Base-by-base conservation (phyloP, 2,329 filamentous ascomycete species). In the Colletotrichum plurivorum region DNA sequence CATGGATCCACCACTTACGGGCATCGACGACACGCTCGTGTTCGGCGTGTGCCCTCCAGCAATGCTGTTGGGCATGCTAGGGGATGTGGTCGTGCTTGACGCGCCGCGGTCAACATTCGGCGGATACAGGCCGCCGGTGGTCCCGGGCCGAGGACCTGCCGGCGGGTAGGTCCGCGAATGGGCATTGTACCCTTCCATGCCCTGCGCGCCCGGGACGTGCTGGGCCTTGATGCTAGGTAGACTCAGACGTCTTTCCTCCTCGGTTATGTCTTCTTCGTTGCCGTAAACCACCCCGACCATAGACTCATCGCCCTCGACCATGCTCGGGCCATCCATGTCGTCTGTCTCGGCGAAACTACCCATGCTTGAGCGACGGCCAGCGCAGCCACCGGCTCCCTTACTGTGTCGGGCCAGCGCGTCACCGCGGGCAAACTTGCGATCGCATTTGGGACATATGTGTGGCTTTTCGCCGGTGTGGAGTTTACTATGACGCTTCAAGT, bases 401-500 rank as follows among this genome's bases (percentile, higher is more conserved):
- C 94, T 97, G 78, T 99, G 96, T 69, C 96, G 90, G 52, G 96
- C 96, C 62, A 99, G 83, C 27, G 96, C 96, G 84, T 99, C 96
- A 13, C 96, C 96, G 73, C 96, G 92, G 52, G 96, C 96, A 82
- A 99, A 99, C 73, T 95, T 94, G 71, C 96, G 90, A 73, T 97
- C 94, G 78, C 96, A 99, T 78, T 97, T 98, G 48, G 93, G 93
- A 76, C 96, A 99, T 10, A 96, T 93, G 76, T 99, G 96, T 13
- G 95, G 95, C 76, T 97, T 92, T 83, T 99, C 96, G 63, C 96
- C 96, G 0, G 95, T 98, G 78, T 99, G 96, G 22, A 99, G 88
- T 82, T 99, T 99, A 72, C 93, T 94, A 79, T 99, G 96, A 48
- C 96, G 90, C 84, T 99, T 99, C 73, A 99, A 83, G 77, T 99